Evolutionary conservation across 2,329 filamentous ascomycete species (phyloP), one percentile per base, ranked within the genome.

Genomic region (Clonostachys rhizophaga): DNA sequence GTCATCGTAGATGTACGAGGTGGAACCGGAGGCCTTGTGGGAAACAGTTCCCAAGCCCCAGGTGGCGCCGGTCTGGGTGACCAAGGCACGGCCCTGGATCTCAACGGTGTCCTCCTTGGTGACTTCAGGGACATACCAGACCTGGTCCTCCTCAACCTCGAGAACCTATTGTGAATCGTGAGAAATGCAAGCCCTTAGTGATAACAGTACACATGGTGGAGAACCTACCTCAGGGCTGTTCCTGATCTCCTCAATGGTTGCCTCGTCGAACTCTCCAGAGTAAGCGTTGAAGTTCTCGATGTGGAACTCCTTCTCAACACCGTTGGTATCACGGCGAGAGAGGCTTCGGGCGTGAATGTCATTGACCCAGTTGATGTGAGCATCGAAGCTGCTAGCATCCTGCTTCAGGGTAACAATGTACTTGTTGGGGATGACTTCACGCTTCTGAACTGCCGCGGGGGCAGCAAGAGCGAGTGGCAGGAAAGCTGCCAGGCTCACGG

Each of bases 391-490:
- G 34, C 65, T 67, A 5, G 67, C 65, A 16, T 69, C 59, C 44
- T 63, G 64, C 63, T 83, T 79, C 64, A 83, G 82, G 43, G 84
- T 79, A 36, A 85, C 73, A 54, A 85, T 83, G 65, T 81, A 86
- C 44, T 49, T 46, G 39, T 35, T 37, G 16, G 49, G 47, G 42
- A 49, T 49, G 45, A 41, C 47, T 34, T 52, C 49, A 17, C 44
- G 44, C 35, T 39, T 44, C n/a, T 42, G 17, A 30, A 33, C 42
- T 18, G 58, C 47, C 13, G 60, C 24, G 24, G 24, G 60, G 20
- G 60, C 60, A n/a, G 60, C 60, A 34, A 62, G 55, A 43, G 54
- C 58, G 17, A 55, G 60, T 3, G 62, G 61, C 49, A 64, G 60
- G 50, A 65, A 52, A 43, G 62, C 62, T 55, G 59, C 62, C 13